Conservation (phyloP, 192 early-diverging fungal species). For the Coemansia biformis region DNA sequence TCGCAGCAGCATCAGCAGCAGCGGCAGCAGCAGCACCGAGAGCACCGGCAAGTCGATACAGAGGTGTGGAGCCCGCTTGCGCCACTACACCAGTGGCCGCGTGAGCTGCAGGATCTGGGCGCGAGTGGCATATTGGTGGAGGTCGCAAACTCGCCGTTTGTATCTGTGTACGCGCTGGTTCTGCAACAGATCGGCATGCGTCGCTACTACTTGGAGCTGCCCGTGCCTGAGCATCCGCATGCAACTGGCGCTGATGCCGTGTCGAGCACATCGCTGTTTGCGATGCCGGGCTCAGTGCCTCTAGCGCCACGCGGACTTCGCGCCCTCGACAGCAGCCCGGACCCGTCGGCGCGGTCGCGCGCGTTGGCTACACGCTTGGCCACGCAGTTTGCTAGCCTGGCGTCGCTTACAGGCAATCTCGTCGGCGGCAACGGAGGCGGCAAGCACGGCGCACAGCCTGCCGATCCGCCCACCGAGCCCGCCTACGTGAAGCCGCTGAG, state of each 20-base stretch:
- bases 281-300: background rate
- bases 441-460: background rate
- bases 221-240: slow-evolving; percentile 1
- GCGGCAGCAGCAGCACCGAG: too few species aligned
- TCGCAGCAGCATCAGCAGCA: too few species aligned
- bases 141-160: slow-evolving; percentile 49
- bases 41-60: too few species aligned
- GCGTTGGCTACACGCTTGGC: slow-evolving; percentile 14
- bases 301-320: background rate
- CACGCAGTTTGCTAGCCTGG: slow-evolving; percentile 11
- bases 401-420: slow-evolving; percentile 3
- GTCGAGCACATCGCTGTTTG: slow-evolving; percentile 21
- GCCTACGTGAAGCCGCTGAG: background rate
- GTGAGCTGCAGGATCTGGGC: slow-evolving; percentile 6
- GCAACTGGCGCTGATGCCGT: background rate
- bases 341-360: background rate
- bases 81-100: slow-evolving; percentile 17
- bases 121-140: slow-evolving; percentile 1
- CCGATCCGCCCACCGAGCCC: background rate
- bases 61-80: slow-evolving; percentile 2
- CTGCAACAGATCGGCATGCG: slow-evolving; percentile 45
- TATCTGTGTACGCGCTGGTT: slow-evolving; percentile 47
- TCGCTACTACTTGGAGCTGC: slow-evolving; percentile 39
- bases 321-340: background rate
- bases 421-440: background rate